Conservation (phyloP, 768 basidiomycete genomes). For the Boletus subcaerulescens region DNA sequence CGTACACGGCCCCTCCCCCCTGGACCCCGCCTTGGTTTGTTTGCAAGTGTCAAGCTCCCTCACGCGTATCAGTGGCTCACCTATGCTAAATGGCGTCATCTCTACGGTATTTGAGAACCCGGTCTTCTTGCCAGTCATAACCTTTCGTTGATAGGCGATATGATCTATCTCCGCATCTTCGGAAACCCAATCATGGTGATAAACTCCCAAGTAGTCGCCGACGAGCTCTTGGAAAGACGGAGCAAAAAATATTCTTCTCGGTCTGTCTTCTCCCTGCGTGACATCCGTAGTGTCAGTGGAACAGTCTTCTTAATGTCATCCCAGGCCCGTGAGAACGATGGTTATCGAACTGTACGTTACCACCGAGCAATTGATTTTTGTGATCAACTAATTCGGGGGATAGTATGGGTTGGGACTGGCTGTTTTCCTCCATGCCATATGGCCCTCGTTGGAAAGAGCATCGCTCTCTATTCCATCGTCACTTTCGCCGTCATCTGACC, state of each 20-base stretch:
- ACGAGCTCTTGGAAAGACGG: constrained; percentile 46
- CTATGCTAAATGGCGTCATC: constrained; percentile 43
- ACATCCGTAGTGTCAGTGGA: neutral
- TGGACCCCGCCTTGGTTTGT: constrained; percentile 40
- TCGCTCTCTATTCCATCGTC: constrained; percentile 37
- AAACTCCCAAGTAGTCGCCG: constrained; percentile 39
- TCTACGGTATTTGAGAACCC: constrained; percentile 34
- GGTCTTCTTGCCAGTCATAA: neutral
- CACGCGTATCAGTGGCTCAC: constrained; percentile 41
- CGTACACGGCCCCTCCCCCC: constrained; percentile 33
- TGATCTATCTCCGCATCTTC: constrained; percentile 43
- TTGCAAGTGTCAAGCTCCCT: constrained; percentile 34
- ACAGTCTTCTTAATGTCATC: neutral
- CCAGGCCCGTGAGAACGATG: constrained; percentile 42
- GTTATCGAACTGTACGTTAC: constrained; percentile 40
- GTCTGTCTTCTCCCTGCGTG: constrained; percentile 2
- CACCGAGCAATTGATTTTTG: neutral
- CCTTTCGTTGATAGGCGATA: constrained; percentile 36
- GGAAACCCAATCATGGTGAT: constrained; percentile 48
- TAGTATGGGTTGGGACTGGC: constrained; percentile 49
- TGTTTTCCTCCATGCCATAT: constrained; percentile 41
- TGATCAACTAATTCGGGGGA: neutral
- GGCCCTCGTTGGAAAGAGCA: constrained; percentile 38
- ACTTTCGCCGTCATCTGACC: constrained; percentile 32
- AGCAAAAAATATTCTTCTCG: constrained; percentile 43